Percentiles rank a stretch among this genome's conserved stretches.
Conservation (phyloP, 441 rosid genomes). For the Pelargonium australe region DNA sequence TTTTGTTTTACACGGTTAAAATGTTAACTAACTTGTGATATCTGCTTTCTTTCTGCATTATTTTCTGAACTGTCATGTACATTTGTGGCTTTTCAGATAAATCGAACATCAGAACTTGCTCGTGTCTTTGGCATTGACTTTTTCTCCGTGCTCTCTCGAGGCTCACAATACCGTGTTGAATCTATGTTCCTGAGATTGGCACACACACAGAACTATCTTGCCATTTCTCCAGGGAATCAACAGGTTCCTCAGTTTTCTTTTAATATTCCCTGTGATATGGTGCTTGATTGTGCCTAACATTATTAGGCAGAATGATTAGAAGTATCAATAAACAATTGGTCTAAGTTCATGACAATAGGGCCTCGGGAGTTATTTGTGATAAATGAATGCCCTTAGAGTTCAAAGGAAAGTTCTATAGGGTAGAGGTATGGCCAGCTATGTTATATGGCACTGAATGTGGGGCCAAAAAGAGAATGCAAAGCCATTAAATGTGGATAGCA, state of each 20-base stretch:
- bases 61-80: conserved; percentile 3
- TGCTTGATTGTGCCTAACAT: neutral
- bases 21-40: neutral
- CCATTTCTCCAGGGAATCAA: conserved; percentile 88
- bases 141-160: conserved; percentile 97
- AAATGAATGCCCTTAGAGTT: no score
- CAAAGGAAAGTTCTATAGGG: no score
- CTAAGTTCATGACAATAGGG: neutral
- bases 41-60: neutral
- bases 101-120: conserved; percentile 97
- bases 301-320: neutral
- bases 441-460: no score
- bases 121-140: conserved; percentile 96
- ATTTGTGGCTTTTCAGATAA: conserved; percentile 58
- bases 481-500: no score
- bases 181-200: conserved; percentile 96
- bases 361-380: no score
- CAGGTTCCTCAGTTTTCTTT: conserved; percentile 44
- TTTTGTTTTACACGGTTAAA: neutral
- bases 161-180: conserved; percentile 97
- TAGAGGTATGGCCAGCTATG: no score
- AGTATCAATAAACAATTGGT: neutral
- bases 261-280: neutral
- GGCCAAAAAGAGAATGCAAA: no score
- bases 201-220: conserved; percentile 90